Evolutionary conservation across 2,329 filamentous ascomycete genomes (phyloP), one percentile per base, ranked within the genome.

Genomic region (Ambrosiella cleistominuta): DNA sequence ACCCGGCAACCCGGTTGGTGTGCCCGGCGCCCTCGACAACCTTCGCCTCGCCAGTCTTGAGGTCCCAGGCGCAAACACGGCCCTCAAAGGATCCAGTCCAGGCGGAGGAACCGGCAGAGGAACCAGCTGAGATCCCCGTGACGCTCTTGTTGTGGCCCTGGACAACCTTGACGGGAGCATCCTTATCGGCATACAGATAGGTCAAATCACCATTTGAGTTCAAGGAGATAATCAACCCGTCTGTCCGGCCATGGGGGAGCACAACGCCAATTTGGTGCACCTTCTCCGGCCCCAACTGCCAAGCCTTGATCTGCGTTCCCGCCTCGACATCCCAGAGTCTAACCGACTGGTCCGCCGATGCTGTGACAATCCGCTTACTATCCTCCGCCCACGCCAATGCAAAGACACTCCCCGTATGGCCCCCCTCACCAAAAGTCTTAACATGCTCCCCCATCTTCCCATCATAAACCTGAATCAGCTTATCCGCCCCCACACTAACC

Each of bases 201-300:
- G 87, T 94, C 61, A 98, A 80, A 67, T 96, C 87, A 27, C 93
- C 93, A 55, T 83, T 82, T 17, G 97, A 77, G 64, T 88, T 93
- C 63, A 97, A 74, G 68, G 88, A 95, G 68, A 98, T 90, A 63
- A 98, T 82, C 61, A 96, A 74, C 37, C 86, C 88, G 67, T 98
- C 93, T 57, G 74, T 85, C 63, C 91, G 80, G 53, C 86, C 86
- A 52, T 81, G 77, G 1, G 90, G 88, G 82, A 89, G 95, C 8
- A 93, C 88, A 5, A 98, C 88, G 56, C 93, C 93, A 38, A 97
- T 88, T 68, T 98, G 93, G 70, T 98, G 93, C 67, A 96, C 79
- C 2, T 78, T 83, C 47, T 90, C 85, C 38, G 80, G 81, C 19
- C 90, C 89, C 68, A 97, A 79, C 62, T 80, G 80, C 93, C 93